Conservation (phyloP, 1,284 basidiomycete species). For the Agroathelia rolfsii region DNA sequence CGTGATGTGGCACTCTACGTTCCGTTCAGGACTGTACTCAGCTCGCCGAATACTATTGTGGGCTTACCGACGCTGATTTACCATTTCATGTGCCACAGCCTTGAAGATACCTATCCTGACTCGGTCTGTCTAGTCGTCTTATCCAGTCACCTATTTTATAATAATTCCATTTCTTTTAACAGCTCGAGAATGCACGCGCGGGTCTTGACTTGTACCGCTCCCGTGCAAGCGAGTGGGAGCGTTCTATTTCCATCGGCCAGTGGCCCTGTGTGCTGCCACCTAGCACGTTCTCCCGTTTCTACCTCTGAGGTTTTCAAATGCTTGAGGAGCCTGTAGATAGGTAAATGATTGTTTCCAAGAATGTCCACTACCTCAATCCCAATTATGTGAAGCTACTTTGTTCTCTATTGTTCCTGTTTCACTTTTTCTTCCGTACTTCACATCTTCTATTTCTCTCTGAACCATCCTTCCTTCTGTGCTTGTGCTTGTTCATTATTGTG, state of each 20-base stretch:
- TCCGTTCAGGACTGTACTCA: slow-evolving; percentile 64
- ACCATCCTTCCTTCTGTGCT: no score
- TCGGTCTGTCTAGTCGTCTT: slow-evolving; percentile 32
- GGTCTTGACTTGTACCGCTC: slow-evolving; percentile 70
- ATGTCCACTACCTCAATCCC: no score
- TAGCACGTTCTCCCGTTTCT: slow-evolving; percentile 69
- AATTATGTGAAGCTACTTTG: no score
- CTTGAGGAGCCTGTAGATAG: no score
- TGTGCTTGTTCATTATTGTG: no score
- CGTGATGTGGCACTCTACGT: slow-evolving; percentile 47
- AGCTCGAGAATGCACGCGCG: slow-evolving; percentile 73
- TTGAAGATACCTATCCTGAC: slow-evolving; percentile 59
- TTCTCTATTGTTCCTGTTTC: no score
- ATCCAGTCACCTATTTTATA: slow-evolving; percentile 10
- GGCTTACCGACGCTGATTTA: slow-evolving; percentile 70
- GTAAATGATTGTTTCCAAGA: no score
- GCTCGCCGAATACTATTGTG: slow-evolving; percentile 51
- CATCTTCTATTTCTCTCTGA: no score
- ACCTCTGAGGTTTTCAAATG: slow-evolving; percentile 31
- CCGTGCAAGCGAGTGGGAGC: slow-evolving; percentile 55
- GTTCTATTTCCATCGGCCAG: slow-evolving; percentile 42
- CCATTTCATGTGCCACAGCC: slow-evolving; percentile 68
- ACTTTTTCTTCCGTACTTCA: no score
- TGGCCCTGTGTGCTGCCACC: slow-evolving; percentile 75
- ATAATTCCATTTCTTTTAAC: slow-evolving; percentile 9